phyloP scores from a whole-genome alignment of 73 alveolate genomes.

The Stentor roeselii region DNA sequence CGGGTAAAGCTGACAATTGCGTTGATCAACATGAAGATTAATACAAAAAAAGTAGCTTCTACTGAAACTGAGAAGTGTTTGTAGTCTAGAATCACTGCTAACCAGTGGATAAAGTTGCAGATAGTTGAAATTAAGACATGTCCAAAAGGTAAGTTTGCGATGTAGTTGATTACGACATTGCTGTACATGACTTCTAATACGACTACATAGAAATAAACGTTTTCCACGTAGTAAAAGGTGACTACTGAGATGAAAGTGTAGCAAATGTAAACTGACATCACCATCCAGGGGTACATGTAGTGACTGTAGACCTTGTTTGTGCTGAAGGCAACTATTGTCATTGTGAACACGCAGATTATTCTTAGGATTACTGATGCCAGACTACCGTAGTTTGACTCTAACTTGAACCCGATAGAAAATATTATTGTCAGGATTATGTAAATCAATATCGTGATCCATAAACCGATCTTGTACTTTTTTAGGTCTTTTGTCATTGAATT shows the following conservation, averaged over 20 bases:
- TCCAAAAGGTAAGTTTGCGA: neutral
- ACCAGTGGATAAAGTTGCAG: neutral
- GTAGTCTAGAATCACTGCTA: neutral
- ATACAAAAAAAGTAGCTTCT: conserved; percentile 26
- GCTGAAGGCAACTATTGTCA: neutral
- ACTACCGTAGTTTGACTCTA: neutral
- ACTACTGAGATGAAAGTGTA: neutral
- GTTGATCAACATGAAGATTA: conserved; percentile 8
- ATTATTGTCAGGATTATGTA: neutral
- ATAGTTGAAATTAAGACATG: conserved; percentile 15
- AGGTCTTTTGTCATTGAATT: neutral
- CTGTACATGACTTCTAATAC: conserved; percentile 27
- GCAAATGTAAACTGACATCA: neutral
- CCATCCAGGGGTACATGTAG: conserved; percentile 12
- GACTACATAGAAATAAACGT: neutral
- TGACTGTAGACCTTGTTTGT: neutral
- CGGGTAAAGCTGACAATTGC: conserved; percentile 18
- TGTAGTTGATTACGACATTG: conserved; percentile 18
- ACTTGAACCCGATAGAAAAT: neutral
- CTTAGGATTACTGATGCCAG: neutral
- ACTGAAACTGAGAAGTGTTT: neutral
- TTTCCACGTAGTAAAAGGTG: neutral
- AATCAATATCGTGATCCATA: neutral
- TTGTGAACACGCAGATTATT: neutral
- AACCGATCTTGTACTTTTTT: neutral